Evolutionary conservation across 2,329 filamentous ascomycete genomes (phyloP).

Genomic region (Lachnellula suecica): DNA sequence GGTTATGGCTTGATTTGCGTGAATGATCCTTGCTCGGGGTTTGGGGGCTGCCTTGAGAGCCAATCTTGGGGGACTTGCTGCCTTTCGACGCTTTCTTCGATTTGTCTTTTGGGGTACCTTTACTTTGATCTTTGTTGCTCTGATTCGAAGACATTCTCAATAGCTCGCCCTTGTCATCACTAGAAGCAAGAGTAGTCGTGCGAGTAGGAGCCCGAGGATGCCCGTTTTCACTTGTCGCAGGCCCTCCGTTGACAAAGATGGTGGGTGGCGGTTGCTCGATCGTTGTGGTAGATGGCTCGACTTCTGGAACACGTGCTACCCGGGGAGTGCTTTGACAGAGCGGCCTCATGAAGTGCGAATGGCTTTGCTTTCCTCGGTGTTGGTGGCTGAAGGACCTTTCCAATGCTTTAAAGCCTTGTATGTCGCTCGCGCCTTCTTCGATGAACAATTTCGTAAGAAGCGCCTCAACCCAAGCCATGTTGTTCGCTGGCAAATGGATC

Average conservation of each 20-base stretch:
- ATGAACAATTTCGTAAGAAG: slow-evolving; percentile 27
- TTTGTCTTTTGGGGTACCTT: slow-evolving; percentile 18
- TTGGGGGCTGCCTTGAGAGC: slow-evolving; percentile 11
- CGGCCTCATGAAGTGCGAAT: slow-evolving; percentile 30
- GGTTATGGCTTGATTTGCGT: slow-evolving; percentile 13
- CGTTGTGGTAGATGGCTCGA: slow-evolving; percentile 1
- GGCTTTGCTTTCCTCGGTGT: slow-evolving; percentile 26
- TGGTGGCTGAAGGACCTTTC: slow-evolving; percentile 28
- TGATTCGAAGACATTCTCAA: slow-evolving; percentile 8
- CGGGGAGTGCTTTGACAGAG: slow-evolving; percentile 25
- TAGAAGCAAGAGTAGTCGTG: slow-evolving; percentile 6
- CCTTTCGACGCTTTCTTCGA: slow-evolving; percentile 22
- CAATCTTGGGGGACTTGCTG: slow-evolving; percentile 23
- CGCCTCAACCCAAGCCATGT: slow-evolving; percentile 29
- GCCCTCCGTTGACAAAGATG: slow-evolving; percentile 23
- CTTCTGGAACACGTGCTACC: slow-evolving; percentile 9
- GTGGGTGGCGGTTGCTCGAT: slow-evolving; percentile 15
- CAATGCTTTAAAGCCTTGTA: slow-evolving; percentile 28
- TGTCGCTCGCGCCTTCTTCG: slow-evolving; percentile 25
- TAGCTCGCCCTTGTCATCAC: slow-evolving; percentile 13
- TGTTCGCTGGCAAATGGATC: slow-evolving; percentile 29
- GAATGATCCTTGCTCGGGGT: slow-evolving; percentile 16
- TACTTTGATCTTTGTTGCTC: slow-evolving; percentile 15
- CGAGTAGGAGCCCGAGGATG: slow-evolving; percentile 15
- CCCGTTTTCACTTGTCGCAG: neutral